Base-by-base conservation (phyloP, 805 yeast species). In the Starmerella apicola region DNA sequence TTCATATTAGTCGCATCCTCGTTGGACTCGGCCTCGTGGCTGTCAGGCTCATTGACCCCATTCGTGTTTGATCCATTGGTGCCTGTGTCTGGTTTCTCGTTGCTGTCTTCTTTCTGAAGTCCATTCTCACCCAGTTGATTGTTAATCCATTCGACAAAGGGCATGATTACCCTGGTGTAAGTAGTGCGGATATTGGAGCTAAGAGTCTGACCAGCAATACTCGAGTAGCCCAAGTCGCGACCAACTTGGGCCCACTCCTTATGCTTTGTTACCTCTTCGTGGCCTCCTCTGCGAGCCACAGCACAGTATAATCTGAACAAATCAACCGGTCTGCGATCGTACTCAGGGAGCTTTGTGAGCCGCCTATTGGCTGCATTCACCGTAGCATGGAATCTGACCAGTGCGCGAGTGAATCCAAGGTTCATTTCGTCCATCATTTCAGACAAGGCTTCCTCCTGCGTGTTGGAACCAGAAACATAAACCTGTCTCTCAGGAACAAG, bases 181-280 rank as follows among this genome's bases (percentile, higher is more conserved):
- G 36, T 35, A 10, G 27, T 34, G 18, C 50, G 45, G 30, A 45
- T 18, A 8, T 43, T 29, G 3, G 45, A 38, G 30, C 44, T 39
- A 22, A 46, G 33, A n/a, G 49, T 38, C 7, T 43, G 43, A 21
- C 17, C 12, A 2, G 34, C 20, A 10, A 74, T 70, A 2, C 83
- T 84, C 24, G 74, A 69, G 54, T 76, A 80, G 0, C 94, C 93
- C 36, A 83, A 60, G 50, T 81, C 94, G 39, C 85, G 65, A 12
- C 88, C 88, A 8, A 83, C 70, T 52, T 80, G 84, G 1, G 84
- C 84, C 95, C 94, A 83, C 34, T 73, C 63, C 51, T 80, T 79
- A 41, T 69, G 70, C 40, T 67, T 58, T 34, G 79, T 71, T n/a
- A 82, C 85, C 9, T 59, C 65, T 9, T 66, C 64, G 53, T 66